Conservation (phyloP, 1,284 basidiomycete species). For the Malassezia obtusa region DNA sequence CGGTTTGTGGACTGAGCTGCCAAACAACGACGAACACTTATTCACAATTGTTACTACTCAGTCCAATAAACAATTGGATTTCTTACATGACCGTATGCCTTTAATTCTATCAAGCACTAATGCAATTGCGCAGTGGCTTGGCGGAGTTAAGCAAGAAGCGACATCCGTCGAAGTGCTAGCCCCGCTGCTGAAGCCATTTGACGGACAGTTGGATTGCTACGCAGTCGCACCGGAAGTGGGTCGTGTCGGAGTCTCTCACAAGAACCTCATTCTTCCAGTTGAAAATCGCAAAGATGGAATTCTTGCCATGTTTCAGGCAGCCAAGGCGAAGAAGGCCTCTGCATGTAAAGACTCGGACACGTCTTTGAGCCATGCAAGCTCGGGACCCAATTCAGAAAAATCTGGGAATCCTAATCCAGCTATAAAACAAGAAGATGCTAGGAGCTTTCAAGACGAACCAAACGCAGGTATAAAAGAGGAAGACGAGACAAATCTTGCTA, state of each 20-base stretch:
- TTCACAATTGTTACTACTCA: conserved; percentile 80
- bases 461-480: too few species aligned
- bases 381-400: too few species aligned
- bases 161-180: conserved; percentile 49
- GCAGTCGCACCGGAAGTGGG: conserved; percentile 81
- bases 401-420: too few species aligned
- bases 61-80: conserved; percentile 47
- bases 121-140: conserved; percentile 67
- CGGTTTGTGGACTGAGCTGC: conserved; percentile 64
- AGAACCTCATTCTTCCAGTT: conserved; percentile 71
- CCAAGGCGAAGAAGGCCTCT: conserved; percentile 15
- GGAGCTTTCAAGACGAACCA: too few species aligned
- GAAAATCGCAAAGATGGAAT: conserved; percentile 74
- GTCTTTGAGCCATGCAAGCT: too few species aligned
- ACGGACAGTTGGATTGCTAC: conserved; percentile 63
- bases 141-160: conserved; percentile 49
- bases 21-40: conserved; percentile 53
- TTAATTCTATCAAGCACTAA: conserved; percentile 63
- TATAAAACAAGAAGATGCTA: too few species aligned
- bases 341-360: too few species aligned
- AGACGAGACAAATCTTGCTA: too few species aligned
- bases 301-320: conserved; percentile 66
- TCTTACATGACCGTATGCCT: conserved; percentile 75
- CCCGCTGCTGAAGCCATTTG: conserved; percentile 61
- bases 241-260: conserved; percentile 73